Evolutionary conservation across 805 yeast species (phyloP).

Genomic region (Zygosaccharomyces pseudorouxii): DNA sequence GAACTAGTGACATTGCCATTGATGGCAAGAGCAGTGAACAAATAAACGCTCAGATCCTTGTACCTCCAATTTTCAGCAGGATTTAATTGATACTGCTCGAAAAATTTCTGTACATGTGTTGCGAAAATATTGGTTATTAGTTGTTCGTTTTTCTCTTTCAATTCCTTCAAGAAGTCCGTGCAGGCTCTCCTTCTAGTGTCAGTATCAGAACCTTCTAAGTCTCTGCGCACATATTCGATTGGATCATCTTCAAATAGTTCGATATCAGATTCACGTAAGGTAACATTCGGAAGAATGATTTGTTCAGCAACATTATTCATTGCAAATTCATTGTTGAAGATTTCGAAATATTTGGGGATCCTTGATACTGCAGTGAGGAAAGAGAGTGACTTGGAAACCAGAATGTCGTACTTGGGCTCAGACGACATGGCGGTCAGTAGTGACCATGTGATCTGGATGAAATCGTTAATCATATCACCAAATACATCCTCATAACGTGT

Average conservation of each 20-base stretch:
- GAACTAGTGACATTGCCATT: constrained; percentile 82
- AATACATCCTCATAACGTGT: constrained; percentile 91
- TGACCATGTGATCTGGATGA: constrained; percentile 80
- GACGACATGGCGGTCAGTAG: constrained; percentile 60
- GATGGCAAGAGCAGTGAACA: constrained; percentile 85
- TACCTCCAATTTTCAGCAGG: constrained; percentile 64
- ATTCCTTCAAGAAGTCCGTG: constrained; percentile 84
- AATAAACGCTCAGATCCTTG: constrained; percentile 80
- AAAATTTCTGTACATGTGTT: constrained; percentile 63
- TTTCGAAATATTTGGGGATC: constrained; percentile 59
- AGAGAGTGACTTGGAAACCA: constrained; percentile 74
- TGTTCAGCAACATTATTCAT: constrained; percentile 74
- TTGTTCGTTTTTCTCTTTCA: constrained; percentile 72
- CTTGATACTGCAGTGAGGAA: constrained; percentile 80
- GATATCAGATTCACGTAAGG: constrained; percentile 80
- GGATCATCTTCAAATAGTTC: constrained; percentile 97
- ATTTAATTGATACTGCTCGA: constrained; percentile 45
- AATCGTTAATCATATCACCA: constrained; percentile 67
- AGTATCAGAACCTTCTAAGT: constrained; percentile 89
- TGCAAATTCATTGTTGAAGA: constrained; percentile 57
- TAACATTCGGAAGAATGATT: constrained; percentile 83
- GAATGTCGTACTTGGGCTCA: constrained; percentile 75
- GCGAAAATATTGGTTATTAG: constrained; percentile 70
- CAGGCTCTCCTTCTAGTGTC: constrained; percentile 91
- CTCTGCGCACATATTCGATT: constrained; percentile 84